These are phyloP conservation scores for Chloromonas sp. DNA, from an alignment of 163 green algal species.

Conservation along the genomic window DNA sequence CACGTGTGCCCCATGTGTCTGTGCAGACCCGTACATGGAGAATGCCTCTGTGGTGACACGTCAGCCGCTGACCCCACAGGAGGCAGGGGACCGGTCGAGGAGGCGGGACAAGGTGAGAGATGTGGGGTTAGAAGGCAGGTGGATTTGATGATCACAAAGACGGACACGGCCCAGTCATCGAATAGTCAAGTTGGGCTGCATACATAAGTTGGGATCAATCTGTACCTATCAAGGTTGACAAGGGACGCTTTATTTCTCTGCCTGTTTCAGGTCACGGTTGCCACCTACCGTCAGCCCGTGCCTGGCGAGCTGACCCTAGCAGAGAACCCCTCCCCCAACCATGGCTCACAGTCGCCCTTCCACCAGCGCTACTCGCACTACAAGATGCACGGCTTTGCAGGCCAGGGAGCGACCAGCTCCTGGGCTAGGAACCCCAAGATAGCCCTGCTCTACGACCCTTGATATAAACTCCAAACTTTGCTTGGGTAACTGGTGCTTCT, in stretches of 20 bases:
- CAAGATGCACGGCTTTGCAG: slow-evolving; percentile 20
- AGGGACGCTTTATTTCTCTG: too few relatives aligned
- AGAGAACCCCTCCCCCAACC: slow-evolving; percentile 10
- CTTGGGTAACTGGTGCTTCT: too few relatives aligned
- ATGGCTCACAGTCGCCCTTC: slow-evolving; percentile 18
- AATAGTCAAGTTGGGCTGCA: too few relatives aligned
- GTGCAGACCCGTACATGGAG: slow-evolving; percentile 9
- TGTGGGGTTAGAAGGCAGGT: too few relatives aligned
- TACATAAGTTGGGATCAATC: too few relatives aligned
- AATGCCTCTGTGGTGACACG: slow-evolving; percentile 4
- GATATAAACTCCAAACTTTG: too few relatives aligned
- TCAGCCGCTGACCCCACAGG: neutral
- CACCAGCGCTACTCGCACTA: slow-evolving; percentile 19
- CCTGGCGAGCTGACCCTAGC: slow-evolving; percentile 5
- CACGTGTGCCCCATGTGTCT: neutral
- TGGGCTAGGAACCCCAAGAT: slow-evolving; percentile 41
- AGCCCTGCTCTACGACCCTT: slow-evolving; percentile 21
- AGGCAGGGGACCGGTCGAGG: neutral
- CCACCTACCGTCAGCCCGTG: slow-evolving; percentile 1
- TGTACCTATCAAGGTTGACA: too few relatives aligned
- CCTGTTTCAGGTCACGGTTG: too few relatives aligned
- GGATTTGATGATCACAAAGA: too few relatives aligned
- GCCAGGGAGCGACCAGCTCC: slow-evolving; percentile 17
- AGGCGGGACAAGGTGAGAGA: neutral
- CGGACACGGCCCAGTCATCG: too few relatives aligned